Evolutionary conservation across 768 basidiomycete genomes (phyloP).

Genomic region (Boletus rex-veris): DNA sequence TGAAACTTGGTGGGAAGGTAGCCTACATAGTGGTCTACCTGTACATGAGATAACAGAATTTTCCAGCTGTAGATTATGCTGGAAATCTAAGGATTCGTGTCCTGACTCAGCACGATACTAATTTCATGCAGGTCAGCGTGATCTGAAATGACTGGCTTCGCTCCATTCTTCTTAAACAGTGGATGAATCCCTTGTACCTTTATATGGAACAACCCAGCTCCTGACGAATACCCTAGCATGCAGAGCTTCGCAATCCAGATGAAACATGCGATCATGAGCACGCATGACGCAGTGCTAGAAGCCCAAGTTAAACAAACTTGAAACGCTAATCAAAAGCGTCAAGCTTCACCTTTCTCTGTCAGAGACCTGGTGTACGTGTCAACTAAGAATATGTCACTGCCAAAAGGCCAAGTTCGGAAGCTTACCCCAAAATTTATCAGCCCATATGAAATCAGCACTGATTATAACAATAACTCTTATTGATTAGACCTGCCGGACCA

Average conservation of each 20-base stretch:
- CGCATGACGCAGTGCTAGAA: constrained; percentile 32
- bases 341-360: neutral
- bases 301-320: constrained; percentile 29
- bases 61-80: too few relatives aligned
- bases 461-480: neutral
- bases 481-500: neutral
- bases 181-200: constrained; percentile 9
- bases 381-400: neutral
- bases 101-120: too few relatives aligned
- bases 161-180: constrained; percentile 14
- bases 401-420: neutral
- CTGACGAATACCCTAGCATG: constrained; percentile 26
- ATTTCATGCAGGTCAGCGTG: too few relatives aligned
- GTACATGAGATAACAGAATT: too few relatives aligned
- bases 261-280: constrained; percentile 29
- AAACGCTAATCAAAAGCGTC: constrained; percentile 23
- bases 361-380: neutral
- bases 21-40: too few relatives aligned
- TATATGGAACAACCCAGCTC: constrained; percentile 14
- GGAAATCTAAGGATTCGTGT: too few relatives aligned
- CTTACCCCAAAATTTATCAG: neutral
- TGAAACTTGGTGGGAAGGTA: too few relatives aligned
- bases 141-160: constrained; percentile 26
- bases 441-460: neutral
- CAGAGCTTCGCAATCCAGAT: constrained; percentile 23